Base-by-base conservation (phyloP, 176 grass and related monocot species). In the Triticum urartu region DNA sequence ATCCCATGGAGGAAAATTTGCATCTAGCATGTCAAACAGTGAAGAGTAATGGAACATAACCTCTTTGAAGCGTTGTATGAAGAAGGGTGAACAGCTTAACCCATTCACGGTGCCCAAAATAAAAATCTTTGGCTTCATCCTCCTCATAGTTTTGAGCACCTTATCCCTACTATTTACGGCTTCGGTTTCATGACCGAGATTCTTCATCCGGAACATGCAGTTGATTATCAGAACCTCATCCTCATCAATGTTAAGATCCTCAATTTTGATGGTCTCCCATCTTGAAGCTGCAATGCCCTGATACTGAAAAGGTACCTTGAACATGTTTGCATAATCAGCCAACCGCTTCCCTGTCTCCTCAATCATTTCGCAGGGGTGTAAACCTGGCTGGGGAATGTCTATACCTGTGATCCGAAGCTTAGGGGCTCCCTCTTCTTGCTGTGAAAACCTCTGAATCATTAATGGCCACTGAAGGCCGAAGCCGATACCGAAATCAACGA, bases 381-480 rank as follows among this genome's bases (percentile, higher is more conserved):
- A 87, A 42, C 91, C 87, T 60, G 87, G 84, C 43, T 81, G 75
- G n/a, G 81, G 87, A 9, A 70, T 61, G 36, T 85, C 87, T 48
- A 92, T 64, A 64, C 87, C 91, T 7, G 91, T 92, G 43, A 92
- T 92, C 32, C 87, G 59, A 66, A 92, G 77, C 67, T 64, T 85
- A 10, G 91, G 91, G 3, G 88, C 62, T 6, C 69, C 83, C 0
- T 38, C 79, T 24, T 78, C 78, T 67, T 62, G 68, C 64, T 65
- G 58, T 38, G 88, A 64, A 39, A 92, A 79, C 8, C 36, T 25
- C 36, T 90, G 84, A 39, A 92, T 89, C 10, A 92, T 75, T 7
- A 67, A 85, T 39, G 87, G 87, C 91, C 91, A 92, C 25, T 87
- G 91, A 78, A 92, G 87, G 45, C 91, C 91, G 38, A 78, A 87